Evolutionary conservation across 2,329 filamentous ascomycete genomes (phyloP), one percentile per base, ranked within the genome.

Genomic region (Harringtonia lauricola): DNA sequence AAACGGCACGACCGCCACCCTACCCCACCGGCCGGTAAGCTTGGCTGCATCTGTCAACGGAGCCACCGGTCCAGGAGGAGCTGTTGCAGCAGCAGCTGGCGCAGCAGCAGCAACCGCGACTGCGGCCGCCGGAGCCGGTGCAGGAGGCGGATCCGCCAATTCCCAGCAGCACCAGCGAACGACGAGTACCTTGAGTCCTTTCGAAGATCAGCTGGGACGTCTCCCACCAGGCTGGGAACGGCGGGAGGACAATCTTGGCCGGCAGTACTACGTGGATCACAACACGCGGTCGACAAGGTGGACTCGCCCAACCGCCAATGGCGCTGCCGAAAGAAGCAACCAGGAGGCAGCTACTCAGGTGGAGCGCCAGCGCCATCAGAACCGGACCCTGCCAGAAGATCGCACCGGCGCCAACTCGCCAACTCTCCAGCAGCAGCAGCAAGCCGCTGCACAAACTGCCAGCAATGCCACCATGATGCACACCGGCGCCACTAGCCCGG

Each of bases 191-290:
- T 79, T 94, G 58, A 95, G 88, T 56, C 89, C 90, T 1, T 98
- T 98, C 52, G 90, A 96, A 65, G 92, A 98, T 64, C 79, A 81
- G n/a, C 89, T 95, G 58, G 92, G 92, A 45, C 81, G 90, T 54
- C 66, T 98, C 43, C 92, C 92, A 29, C 81, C 85, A 41, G 92
- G 92, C 29, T 98, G 92, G 90, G 92, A 98, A 66, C 81, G 92
- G 44, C 79, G 92, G 45, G 90, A 96, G 62, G 92, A 98, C 60
- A 92, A 95, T 54, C 65, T 96, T 36, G 90, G 92, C 42, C 78
- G 92, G 56, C 96, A 90, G 19, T 98, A 98, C 60, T 98, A 96
- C 60, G 92, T 98, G 42, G 92, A 98, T 58, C 92, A 96, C 62
- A 96, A 96, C 62, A 95, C 89, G 8, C 76, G 92, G 55, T 90